Conservation (phyloP, 2,329 filamentous ascomycete genomes). For the Penicillium corylophilum region DNA sequence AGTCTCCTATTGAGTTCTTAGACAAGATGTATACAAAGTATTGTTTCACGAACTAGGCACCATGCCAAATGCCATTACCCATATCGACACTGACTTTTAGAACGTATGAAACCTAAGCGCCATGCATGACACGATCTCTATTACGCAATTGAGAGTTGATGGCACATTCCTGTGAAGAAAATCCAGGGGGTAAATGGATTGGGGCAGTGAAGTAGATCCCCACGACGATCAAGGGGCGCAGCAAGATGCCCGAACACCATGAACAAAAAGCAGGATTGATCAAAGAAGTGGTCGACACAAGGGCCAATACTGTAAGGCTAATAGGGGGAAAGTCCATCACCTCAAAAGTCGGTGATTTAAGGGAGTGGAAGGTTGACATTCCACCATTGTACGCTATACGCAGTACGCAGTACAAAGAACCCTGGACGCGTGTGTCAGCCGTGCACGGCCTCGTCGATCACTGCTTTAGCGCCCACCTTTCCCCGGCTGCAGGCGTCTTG, state of each 20-base stretch:
- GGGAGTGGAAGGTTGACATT: neutral
- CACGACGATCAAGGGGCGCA: constrained; percentile 1
- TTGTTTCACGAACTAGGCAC: too few relatives aligned
- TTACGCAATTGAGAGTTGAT: neutral
- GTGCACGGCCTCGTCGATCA: constrained; percentile 13
- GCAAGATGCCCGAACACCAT: neutral
- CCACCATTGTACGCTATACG: neutral
- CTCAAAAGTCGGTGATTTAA: neutral
- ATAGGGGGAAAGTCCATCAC: neutral
- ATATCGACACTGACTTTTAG: neutral
- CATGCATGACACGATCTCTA: neutral
- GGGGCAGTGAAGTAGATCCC: constrained; percentile 1
- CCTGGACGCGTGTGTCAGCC: constrained; percentile 21
- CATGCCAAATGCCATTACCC: too few relatives aligned
- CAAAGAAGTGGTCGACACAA: too few relatives aligned
- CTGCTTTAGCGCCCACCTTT: constrained; percentile 4
- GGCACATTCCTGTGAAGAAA: neutral
- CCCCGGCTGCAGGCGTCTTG: constrained; percentile 9
- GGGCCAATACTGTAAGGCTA: too few relatives aligned
- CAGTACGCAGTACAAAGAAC: neutral
- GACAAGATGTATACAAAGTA: too few relatives aligned
- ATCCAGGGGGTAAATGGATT: neutral
- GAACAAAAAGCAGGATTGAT: neutral
- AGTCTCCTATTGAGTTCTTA: too few relatives aligned
- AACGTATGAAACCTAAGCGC: neutral